A percentile compares a stretch with the other conserved stretches of the same genome.
Conservation (phyloP, 192 early-diverging fungal species). For the Helicostylum pulchrum region DNA sequence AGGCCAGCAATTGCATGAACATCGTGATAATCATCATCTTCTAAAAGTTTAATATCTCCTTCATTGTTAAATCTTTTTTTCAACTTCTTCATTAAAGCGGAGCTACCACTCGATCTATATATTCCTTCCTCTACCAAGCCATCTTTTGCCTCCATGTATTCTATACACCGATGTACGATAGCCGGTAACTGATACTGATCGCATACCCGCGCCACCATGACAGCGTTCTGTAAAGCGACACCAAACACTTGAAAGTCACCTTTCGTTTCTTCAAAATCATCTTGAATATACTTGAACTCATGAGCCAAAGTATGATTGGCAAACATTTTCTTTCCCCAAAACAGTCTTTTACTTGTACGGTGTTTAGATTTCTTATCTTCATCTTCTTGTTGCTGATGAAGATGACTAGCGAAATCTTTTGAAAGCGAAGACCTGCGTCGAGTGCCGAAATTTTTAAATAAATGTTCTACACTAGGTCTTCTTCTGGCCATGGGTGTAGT, state of each 20-base stretch:
- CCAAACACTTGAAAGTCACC: conserved; percentile 60
- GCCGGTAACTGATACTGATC: conserved; percentile 83
- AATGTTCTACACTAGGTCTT: conserved; percentile 16
- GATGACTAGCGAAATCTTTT: conserved; percentile 8
- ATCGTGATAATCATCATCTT: conserved; percentile 66
- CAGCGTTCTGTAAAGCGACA: conserved; percentile 72
- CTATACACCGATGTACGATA: conserved; percentile 93
- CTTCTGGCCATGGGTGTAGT: neutral
- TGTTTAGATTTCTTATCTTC: conserved; percentile 22
- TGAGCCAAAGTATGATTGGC: neutral
- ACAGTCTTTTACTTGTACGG: conserved; percentile 16
- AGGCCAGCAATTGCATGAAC: conserved; percentile 90
- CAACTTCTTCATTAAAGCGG: conserved; percentile 66
- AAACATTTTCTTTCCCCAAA: conserved; percentile 27
- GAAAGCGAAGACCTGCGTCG: neutral
- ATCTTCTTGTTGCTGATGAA: neutral
- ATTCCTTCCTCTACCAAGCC: conserved; percentile 93
- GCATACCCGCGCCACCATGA: conserved; percentile 65
- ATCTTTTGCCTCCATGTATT: conserved; percentile 88
- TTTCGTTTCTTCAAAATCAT: conserved; percentile 19
- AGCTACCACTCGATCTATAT: conserved; percentile 85
- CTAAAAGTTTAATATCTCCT: conserved; percentile 72
- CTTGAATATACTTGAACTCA: neutral
- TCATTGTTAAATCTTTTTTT: conserved; percentile 81
- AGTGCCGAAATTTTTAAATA: conserved; percentile 27